These are phyloP conservation scores for Mrakia blollopis DNA, from an alignment of 768 basidiomycete genomes.

Conservation along the genomic window DNA sequence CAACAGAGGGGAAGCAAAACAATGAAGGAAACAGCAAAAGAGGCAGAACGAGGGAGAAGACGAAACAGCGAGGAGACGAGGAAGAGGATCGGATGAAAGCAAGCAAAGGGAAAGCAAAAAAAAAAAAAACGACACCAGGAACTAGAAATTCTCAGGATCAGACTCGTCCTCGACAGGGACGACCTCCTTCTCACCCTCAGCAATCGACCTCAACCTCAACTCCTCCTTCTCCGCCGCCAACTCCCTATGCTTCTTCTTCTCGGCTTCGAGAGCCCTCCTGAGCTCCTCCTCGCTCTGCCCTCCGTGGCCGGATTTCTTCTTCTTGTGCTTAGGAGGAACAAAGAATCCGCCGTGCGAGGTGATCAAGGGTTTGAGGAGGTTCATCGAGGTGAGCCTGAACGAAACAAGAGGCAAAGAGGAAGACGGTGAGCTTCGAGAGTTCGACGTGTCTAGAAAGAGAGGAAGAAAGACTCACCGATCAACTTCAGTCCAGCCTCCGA, in stretches of 20 bases:
- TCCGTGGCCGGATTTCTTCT: slow-evolving; percentile 25
- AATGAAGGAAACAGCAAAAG: background rate
- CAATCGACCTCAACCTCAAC: background rate
- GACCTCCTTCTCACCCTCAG: background rate
- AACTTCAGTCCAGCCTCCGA: slow-evolving; percentile 45
- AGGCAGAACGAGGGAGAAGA: background rate
- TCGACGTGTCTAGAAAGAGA: background rate
- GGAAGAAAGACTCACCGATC: slow-evolving; percentile 1
- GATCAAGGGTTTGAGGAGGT: slow-evolving; percentile 2
- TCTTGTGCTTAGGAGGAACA: slow-evolving; percentile 25
- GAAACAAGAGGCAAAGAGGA: background rate
- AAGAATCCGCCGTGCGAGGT: slow-evolving; percentile 11
- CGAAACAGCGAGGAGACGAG: background rate
- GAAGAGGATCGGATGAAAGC: background rate
- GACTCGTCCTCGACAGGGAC: background rate
- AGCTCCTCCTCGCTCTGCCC: slow-evolving; percentile 17
- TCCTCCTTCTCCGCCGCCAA: background rate
- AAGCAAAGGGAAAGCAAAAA: no score
- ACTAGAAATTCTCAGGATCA: background rate
- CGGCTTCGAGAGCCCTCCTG: slow-evolving; percentile 7
- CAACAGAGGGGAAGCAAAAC: background rate
- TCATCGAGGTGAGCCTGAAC: slow-evolving; percentile 5
- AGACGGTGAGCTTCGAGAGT: background rate
- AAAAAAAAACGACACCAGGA: background rate
- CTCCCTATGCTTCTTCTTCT: background rate